Percentiles rank a stretch among this genome's conserved stretches.
Conservation (phyloP, 2,329 filamentous ascomycete species). For the Allantophomopsis cytisporea region DNA sequence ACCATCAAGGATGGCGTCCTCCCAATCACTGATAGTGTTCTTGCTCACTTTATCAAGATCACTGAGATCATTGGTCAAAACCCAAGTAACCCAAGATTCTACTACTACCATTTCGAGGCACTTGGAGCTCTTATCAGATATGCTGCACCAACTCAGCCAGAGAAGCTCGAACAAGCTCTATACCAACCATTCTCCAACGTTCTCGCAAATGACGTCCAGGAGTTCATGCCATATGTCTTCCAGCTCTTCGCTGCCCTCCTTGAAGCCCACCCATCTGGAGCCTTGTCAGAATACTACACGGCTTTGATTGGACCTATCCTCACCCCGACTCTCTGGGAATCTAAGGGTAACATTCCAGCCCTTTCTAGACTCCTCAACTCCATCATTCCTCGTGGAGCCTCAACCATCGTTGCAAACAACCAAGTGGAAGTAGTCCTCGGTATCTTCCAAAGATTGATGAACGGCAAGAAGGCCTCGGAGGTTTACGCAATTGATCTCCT, state of each 20-base stretch:
- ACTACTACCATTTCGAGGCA: conserved; percentile 96
- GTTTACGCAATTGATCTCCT: conserved; percentile 79
- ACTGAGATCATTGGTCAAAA: conserved; percentile 88
- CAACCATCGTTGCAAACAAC: conserved; percentile 61
- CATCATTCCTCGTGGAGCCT: conserved; percentile 65
- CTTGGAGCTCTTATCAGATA: conserved; percentile 75
- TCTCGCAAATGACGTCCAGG: conserved; percentile 70
- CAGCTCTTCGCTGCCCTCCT: conserved; percentile 86
- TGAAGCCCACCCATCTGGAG: conserved; percentile 69
- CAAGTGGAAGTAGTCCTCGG: conserved; percentile 83
- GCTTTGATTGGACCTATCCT: conserved; percentile 67
- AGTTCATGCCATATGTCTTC: conserved; percentile 95
- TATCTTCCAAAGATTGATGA: conserved; percentile 85
- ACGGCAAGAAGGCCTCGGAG: conserved; percentile 49
- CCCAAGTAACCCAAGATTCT: conserved; percentile 93
- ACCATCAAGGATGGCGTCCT: conserved; percentile 77
- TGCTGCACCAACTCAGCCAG: conserved; percentile 53
- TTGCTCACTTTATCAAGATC: conserved; percentile 76
- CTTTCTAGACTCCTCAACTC: conserved; percentile 73
- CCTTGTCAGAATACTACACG: conserved; percentile 70
- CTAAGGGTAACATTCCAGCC: conserved; percentile 83
- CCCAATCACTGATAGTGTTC: conserved; percentile 61
- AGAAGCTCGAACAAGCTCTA: conserved; percentile 65
- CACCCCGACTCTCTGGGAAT: conserved; percentile 77
- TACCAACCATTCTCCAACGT: conserved; percentile 76